phyloP scores from a whole-genome alignment of 1,139 yeast species.

The Debaryomycetaceae sp. region DNA sequence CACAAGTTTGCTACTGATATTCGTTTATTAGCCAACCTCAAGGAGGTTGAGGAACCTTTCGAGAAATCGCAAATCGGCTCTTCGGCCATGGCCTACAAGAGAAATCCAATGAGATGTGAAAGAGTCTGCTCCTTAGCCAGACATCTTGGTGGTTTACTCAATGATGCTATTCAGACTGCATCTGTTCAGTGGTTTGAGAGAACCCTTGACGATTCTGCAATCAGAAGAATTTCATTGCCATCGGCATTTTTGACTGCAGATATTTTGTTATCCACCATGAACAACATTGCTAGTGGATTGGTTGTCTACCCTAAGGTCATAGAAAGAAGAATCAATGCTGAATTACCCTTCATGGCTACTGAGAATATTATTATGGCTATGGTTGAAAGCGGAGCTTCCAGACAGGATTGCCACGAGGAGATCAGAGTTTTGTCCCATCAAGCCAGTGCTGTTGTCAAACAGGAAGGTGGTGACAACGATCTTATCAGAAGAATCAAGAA shows the following conservation, averaged over 20 bases:
- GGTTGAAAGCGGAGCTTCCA: conserved; percentile 96
- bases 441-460: conserved; percentile 96
- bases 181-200: conserved; percentile 99
- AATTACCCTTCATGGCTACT: conserved; percentile 99
- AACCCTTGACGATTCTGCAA: conserved; percentile 97
- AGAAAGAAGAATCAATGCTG: conserved; percentile 91
- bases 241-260: conserved; percentile 96
- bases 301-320: conserved; percentile 98
- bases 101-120: conserved; percentile 99
- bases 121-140: conserved; percentile 96
- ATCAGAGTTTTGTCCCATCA: conserved; percentile 96
- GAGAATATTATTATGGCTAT: conserved; percentile 99
- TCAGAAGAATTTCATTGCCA: conserved; percentile 94
- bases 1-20: conserved; percentile 98
- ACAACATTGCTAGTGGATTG: conserved; percentile 89
- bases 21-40: conserved; percentile 91
- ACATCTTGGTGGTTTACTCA: conserved; percentile 87
- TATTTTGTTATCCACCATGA: conserved; percentile 82
- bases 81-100: conserved; percentile 98
- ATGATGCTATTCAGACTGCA: conserved; percentile 93
- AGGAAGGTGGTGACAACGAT: conserved; percentile 98
- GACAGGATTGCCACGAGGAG: conserved; percentile 98
- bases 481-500: conserved; percentile 82
- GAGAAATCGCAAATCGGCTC: conserved; percentile 98
- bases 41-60: conserved; percentile 97